phyloP scores from a whole-genome alignment of 2,329 filamentous ascomycete species.

The Ceratocystis ficicola region DNA sequence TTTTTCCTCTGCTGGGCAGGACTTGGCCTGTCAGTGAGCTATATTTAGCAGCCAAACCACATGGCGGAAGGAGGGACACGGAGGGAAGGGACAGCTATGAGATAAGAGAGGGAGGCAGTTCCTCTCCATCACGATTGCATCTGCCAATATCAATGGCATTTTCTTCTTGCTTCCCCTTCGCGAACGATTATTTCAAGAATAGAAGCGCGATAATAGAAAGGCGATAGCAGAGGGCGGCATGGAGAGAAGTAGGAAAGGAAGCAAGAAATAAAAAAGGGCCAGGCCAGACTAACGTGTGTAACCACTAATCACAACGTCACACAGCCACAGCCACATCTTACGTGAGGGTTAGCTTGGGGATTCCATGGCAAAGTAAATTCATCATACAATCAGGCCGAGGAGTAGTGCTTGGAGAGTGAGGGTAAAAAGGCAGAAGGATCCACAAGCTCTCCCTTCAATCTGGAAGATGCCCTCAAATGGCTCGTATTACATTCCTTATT shows the following conservation, averaged over 20 bases:
- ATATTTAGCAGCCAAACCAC: neutral
- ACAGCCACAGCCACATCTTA: neutral
- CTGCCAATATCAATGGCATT: no score
- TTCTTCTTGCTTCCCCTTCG: neutral
- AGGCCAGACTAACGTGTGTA: neutral
- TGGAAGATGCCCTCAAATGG: no score
- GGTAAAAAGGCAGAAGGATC: neutral
- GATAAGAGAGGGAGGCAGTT: no score
- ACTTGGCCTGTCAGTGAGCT: neutral
- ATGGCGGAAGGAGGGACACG: neutral
- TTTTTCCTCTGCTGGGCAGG: neutral
- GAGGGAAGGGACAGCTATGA: neutral
- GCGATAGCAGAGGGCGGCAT: neutral
- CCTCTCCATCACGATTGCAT: no score
- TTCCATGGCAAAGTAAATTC: no score
- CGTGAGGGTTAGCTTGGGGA: no score
- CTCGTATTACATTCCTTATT: neutral
- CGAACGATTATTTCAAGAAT: neutral
- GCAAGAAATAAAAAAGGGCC: neutral
- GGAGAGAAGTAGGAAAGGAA: neutral
- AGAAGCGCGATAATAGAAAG: no score
- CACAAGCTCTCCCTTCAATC: no score
- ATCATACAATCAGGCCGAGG: no score
- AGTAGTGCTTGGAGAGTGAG: neutral
- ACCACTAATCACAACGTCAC: neutral